Evolutionary conservation across 2,329 filamentous ascomycete species (phyloP), one percentile per base, ranked within the genome.

Genomic region (Alternaria dauci): DNA sequence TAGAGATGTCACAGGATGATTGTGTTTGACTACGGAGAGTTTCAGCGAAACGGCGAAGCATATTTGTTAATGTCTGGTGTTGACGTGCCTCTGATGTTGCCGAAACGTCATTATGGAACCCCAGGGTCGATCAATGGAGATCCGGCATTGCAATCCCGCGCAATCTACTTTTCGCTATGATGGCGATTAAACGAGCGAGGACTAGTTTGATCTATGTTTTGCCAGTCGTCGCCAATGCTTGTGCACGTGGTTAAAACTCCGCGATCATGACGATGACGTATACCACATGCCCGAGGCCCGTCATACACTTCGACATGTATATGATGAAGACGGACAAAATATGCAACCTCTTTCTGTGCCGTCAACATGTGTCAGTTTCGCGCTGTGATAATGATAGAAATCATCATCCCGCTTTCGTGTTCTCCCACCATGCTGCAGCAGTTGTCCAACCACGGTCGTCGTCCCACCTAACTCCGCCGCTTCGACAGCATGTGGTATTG

Each of bases 101-200:
- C 14, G 9, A 23, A 59, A 55, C 57, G 52, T 59, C 57, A 59
- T 56, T 52, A 51, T 55, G 26, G 55, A 38, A 48, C 51, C 28
- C 14, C 8, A 43, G 9, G 28, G 43, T 28, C 51, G 43, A 59
- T 36, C 41, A 34, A 20, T 18, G 9, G 43, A 30, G 5, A 6
- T 2, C 36, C 36, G 39, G 32, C 28, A 39, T 53, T 4, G 14
- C 14, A 5, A 11, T 28, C 7, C 20, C 9, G 16, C 23, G 12
- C 14, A 7, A 8, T 34, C 11, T 25, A 23, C 18, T 20, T 18
- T 43, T 20, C n/a, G 6, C 8, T 1, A 48, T 48, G 44, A 48
- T 18, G 30, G 23, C 5, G 25, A 14, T 5, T 8, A 5, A 8
- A 28, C 8, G 12, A 9, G 23, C 7, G 25, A 44, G 23, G 12